Percentiles rank a stretch among this genome's conserved stretches.
Evolutionary conservation across 106 monocot species (phyloP).

Genomic region (Dendrobium chrysotoxum): DNA sequence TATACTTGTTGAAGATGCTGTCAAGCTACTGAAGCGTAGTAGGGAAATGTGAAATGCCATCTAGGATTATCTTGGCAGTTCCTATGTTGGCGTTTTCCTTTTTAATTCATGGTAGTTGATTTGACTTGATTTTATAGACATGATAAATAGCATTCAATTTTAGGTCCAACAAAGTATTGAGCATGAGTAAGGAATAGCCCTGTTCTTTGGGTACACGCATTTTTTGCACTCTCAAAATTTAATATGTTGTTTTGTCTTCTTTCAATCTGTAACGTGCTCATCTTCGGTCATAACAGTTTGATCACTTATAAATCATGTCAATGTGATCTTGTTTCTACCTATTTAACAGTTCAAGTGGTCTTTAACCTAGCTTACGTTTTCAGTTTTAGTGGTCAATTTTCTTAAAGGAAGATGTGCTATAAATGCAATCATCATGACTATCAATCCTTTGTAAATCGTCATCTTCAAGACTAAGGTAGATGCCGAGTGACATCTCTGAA

Average conservation of each 20-base stretch:
- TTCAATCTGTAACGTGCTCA: not conserved
- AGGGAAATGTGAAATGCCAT: slow-evolving; percentile 4
- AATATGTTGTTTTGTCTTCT: not conserved
- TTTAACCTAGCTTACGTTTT: not conserved
- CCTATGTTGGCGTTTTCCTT: not conserved
- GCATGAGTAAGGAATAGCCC: not conserved
- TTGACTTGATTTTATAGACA: not conserved
- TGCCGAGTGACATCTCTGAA: not conserved
- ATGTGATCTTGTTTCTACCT: not conserved
- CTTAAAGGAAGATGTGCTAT: not conserved
- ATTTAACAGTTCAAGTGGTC: not conserved
- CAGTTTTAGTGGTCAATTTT: not conserved
- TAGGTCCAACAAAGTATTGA: not conserved
- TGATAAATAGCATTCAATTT: not conserved
- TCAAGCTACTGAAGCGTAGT: slow-evolving; percentile 1
- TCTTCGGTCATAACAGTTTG: not conserved
- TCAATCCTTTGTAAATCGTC: not conserved
- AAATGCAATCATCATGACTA: not conserved
- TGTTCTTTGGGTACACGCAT: not conserved
- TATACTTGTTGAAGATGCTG: slow-evolving; percentile 5
- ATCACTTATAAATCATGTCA: not conserved
- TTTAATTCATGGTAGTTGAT: slow-evolving; percentile 4
- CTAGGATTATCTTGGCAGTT: not conserved
- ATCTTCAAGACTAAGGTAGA: not conserved
- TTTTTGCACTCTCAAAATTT: not conserved